Evolutionary conservation across 2,329 filamentous ascomycete genomes (phyloP), one percentile per base, ranked within the genome.

Genomic region (Cyphellophora europaea): DNA sequence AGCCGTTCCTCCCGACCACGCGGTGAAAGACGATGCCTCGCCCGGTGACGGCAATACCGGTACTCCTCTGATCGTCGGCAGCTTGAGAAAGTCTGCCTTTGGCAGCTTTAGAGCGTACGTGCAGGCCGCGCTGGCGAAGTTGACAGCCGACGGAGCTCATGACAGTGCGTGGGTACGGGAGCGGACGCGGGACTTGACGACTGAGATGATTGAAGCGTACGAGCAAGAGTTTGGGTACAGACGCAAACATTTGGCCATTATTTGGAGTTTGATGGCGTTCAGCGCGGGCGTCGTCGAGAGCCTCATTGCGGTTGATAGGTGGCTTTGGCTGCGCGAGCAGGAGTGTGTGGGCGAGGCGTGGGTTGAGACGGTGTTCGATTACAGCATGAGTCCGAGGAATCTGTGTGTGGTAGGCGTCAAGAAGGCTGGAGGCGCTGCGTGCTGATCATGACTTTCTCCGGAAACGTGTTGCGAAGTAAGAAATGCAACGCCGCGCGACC

Each of bases 261-360:
- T 93, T 40, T 98, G 91, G 91, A 86, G 77, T 48, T 58, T 98
- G 50, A 98, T 98, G 89, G 88, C 91, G 1, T 95, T 94, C 51
- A 93, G 86, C 56, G 88, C 89, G 3, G 77, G 77, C 13, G 81
- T 94, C 3, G 79, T 93, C 2, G 91, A 98, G 65, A 85, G 86
- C 19, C 66, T 93, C 40, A 89, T 98, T 50, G 86, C 93, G 33
- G 76, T 81, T 30, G 91, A 98, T 65, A 72, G 91, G 30, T 98
- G 86, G 83, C 64, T 83, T 42, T 98, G 80, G 62, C 64, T 98
- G 47, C 72, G 67, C 38, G 89, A 98, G 62, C 83, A 93, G 32
- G 72, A 80, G 27, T 63, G 79, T 5, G 78, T 87, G 29, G 64
- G 72, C 45, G 72, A 82, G 45, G 82, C 79, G 40, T 98, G 91